These are phyloP conservation scores for Rhinocladiella mackenziei DNA, from an alignment of 2,329 filamentous ascomycete species.

Conservation along the genomic window DNA sequence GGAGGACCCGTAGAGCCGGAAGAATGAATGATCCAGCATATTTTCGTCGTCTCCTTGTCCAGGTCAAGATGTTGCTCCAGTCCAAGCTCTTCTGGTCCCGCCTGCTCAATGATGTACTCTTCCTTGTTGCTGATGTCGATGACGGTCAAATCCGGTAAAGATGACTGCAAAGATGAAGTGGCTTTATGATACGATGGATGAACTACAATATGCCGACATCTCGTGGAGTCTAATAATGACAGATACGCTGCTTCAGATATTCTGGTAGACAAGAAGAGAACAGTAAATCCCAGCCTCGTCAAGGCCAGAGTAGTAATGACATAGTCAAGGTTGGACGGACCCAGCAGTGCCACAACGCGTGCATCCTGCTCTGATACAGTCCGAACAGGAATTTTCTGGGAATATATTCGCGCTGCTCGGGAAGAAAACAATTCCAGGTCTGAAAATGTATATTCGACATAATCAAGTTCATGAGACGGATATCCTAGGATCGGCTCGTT, in stretches of 20 bases:
- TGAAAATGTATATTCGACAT: slow-evolving; percentile 22
- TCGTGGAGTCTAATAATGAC: slow-evolving; percentile 36
- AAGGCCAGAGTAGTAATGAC: slow-evolving; percentile 42
- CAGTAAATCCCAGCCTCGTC: slow-evolving; percentile 53
- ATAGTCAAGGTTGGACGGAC: slow-evolving; percentile 21
- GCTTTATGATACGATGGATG: slow-evolving; percentile 30
- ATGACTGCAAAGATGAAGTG: slow-evolving; percentile 27
- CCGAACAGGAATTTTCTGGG: slow-evolving; percentile 7
- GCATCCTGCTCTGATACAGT: slow-evolving; percentile 5
- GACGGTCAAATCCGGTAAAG: slow-evolving; percentile 28
- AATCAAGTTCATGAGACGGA: slow-evolving; percentile 20
- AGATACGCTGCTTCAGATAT: slow-evolving; percentile 51
- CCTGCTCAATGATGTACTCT: slow-evolving; percentile 22
- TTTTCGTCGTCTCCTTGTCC: slow-evolving; percentile 28
- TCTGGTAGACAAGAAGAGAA: slow-evolving; percentile 53
- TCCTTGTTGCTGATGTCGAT: slow-evolving; percentile 31
- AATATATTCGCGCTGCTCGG: slow-evolving; percentile 8
- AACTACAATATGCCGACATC: slow-evolving; percentile 37
- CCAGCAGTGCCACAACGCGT: slow-evolving; percentile 7
- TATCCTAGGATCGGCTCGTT: slow-evolving; percentile 23
- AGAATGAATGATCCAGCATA: slow-evolving; percentile 45
- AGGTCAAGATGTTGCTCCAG: slow-evolving; percentile 33
- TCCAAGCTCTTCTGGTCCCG: slow-evolving; percentile 21
- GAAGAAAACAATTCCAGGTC: slow-evolving; percentile 16
- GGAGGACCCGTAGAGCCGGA: slow-evolving; percentile 49